These are phyloP conservation scores for Populus davidiana DNA, from an alignment of 345 rosid species.

Conservation along the genomic window DNA sequence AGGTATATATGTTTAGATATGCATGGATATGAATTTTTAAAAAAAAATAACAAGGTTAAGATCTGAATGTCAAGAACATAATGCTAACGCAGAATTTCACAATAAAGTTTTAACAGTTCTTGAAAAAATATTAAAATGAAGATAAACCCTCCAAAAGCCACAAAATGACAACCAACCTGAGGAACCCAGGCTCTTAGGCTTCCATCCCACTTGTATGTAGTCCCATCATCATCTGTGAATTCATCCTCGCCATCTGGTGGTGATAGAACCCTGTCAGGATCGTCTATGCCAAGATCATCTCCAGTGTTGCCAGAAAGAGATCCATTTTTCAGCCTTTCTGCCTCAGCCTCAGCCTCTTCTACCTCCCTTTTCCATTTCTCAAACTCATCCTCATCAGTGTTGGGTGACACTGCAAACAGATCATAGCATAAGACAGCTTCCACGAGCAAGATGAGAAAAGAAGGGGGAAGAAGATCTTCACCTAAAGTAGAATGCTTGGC, in stretches of 20 bases:
- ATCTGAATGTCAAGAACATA: background rate
- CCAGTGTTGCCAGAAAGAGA: constrained; percentile 34
- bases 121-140: background rate
- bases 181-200: constrained; percentile 82
- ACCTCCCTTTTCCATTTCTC: constrained; percentile 90
- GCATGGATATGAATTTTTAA: background rate
- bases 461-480: background rate
- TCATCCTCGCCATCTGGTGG: constrained; percentile 93
- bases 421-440: constrained; percentile 25
- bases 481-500: constrained; percentile 19
- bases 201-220: constrained; percentile 79
- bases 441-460: background rate
- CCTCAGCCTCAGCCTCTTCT: constrained; percentile 63
- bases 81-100: background rate
- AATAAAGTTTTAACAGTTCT: background rate
- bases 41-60: background rate
- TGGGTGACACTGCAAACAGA: constrained; percentile 44
- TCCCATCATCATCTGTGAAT: constrained; percentile 95
- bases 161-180: constrained; percentile 55
- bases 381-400: constrained; percentile 61
- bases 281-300: constrained; percentile 32
- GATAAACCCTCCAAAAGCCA: background rate
- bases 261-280: constrained; percentile 38
- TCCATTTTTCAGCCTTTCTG: constrained; percentile 47
- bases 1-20: background rate